Percentiles rank a stretch among this genome's conserved stretches.
Evolutionary conservation across 495 filamentous ascomycete genomes (phyloP).

Genomic region (Wilcoxina mikolae): DNA sequence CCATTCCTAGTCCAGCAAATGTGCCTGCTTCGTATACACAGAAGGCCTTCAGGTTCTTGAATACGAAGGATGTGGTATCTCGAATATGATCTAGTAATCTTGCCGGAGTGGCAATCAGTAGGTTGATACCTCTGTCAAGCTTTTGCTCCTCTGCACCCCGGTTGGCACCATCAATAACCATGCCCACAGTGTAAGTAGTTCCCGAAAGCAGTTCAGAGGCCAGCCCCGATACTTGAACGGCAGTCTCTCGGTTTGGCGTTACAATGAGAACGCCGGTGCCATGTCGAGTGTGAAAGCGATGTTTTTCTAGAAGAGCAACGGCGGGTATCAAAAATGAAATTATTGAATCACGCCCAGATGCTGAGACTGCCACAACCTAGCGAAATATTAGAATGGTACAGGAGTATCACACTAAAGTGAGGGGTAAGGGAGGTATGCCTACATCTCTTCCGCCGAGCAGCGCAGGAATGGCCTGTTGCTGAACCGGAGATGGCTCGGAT

Average conservation of each 20-base stretch:
- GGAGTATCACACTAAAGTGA: neutral
- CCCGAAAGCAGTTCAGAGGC: constrained; percentile 22
- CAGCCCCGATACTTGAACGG: constrained; percentile 15
- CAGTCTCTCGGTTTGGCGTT: constrained; percentile 21
- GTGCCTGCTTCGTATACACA: constrained; percentile 17
- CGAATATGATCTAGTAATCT: constrained; percentile 22
- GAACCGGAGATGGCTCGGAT: constrained; percentile 16
- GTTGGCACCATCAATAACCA: constrained; percentile 23
- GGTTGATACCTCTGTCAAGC: constrained; percentile 21
- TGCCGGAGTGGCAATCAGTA: constrained; percentile 22
- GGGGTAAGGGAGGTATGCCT: constrained; percentile 3
- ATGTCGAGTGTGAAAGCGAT: constrained; percentile 32
- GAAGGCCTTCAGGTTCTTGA: constrained; percentile 18
- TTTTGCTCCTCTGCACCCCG: constrained; percentile 20
- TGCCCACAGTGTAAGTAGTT: constrained; percentile 17
- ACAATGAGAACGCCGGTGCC: constrained; percentile 57
- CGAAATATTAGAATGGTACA: constrained; percentile 6
- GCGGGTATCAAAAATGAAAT: constrained; percentile 17
- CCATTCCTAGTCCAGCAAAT: neutral
- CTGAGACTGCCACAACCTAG: constrained; percentile 20
- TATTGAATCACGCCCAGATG: constrained; percentile 19
- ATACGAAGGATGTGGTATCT: constrained; percentile 15
- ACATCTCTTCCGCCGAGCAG: constrained; percentile 21
- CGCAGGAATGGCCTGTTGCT: constrained; percentile 15
- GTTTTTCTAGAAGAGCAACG: constrained; percentile 18